Evolutionary conservation across 805 yeast species (phyloP).

Genomic region (Metschnikowia corniflorae): DNA sequence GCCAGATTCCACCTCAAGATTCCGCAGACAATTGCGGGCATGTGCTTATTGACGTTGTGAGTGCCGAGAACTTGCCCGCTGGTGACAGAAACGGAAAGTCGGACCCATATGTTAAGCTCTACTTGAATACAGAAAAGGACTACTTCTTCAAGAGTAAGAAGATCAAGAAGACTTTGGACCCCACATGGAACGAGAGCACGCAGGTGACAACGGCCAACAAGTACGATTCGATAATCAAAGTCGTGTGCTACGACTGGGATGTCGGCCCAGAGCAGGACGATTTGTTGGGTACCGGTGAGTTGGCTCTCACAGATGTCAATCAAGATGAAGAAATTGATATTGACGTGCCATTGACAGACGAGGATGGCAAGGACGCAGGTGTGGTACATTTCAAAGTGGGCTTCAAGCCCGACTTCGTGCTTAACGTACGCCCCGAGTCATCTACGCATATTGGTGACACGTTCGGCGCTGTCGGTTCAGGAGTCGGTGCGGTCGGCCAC

Average conservation of each 20-base stretch:
- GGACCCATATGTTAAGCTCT: slow-evolving; percentile 81
- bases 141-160: slow-evolving; percentile 70
- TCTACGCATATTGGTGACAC: slow-evolving; percentile 42
- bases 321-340: slow-evolving; percentile 39
- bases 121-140: slow-evolving; percentile 58
- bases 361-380: slow-evolving; percentile 60
- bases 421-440: slow-evolving; percentile 36
- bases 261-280: slow-evolving; percentile 87
- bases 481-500: slow-evolving; percentile 19
- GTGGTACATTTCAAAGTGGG: slow-evolving; percentile 52
- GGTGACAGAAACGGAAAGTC: slow-evolving; percentile 93
- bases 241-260: slow-evolving; percentile 86
- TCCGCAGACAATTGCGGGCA: slow-evolving; percentile 71
- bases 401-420: slow-evolving; percentile 70
- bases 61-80: slow-evolving; percentile 67
- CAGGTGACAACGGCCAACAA: slow-evolving; percentile 56
- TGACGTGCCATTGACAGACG: slow-evolving; percentile 45
- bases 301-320: slow-evolving; percentile 54
- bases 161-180: slow-evolving; percentile 81
- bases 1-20: slow-evolving; percentile 68
- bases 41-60: slow-evolving; percentile 54
- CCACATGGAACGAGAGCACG: slow-evolving; percentile 80
- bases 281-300: slow-evolving; percentile 59
- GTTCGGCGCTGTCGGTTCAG: slow-evolving; percentile 38
- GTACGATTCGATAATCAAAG: slow-evolving; percentile 52